Evolutionary conservation across 495 filamentous ascomycete species (phyloP), one percentile per base, ranked within the genome.

Genomic region (Trichoderma virens): DNA sequence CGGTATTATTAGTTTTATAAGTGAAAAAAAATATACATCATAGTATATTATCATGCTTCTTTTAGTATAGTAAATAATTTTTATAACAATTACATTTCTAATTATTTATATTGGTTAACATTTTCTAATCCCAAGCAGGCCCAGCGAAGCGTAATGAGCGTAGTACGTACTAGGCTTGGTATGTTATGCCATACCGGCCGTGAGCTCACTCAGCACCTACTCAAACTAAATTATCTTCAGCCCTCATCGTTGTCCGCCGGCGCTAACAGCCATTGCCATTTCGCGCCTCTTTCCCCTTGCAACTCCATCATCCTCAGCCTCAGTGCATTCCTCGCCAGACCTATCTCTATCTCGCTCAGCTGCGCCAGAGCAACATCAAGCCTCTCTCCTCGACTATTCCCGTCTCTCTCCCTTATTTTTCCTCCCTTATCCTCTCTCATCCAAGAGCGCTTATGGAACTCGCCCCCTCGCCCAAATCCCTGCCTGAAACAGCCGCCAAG

Each of bases 401-500:
- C 47, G 11, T 27, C 23, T 1, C 25, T 28, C 25, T 56, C 47
- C 23, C 9, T 56, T 28, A 23, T 30, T 30, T 56, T 56, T 5
- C 25, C 47, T 30, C 47, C 47, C 47, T 56, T 28, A 30, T 27
- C 28, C n/a, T 11, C 25, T 56, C 23, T 16, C 23, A 28, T 28
- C 25, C 11, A 28, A 56, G 47, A 56, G 47, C 47, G 47, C 47
- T 56, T 56, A 56, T 56, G 47, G 47, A 56, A 56, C 25, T 56
- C 47, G 47, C 47, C 47, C 43, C 47, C 47, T 56, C 47, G 47
- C 47, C 47, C 47, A 56, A 56, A 56, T 56, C 25, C 25, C 25
- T 11, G 47, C 47, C 47, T 56, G 47, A 56, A 56, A 56, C 47
- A 56, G 25, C 47, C 47, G 47, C 25, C 47, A 56, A 56, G 47